Evolutionary conservation across 2,329 filamentous ascomycete genomes (phyloP), one percentile per base, ranked within the genome.

Genomic region (Beauveria caledonica): DNA sequence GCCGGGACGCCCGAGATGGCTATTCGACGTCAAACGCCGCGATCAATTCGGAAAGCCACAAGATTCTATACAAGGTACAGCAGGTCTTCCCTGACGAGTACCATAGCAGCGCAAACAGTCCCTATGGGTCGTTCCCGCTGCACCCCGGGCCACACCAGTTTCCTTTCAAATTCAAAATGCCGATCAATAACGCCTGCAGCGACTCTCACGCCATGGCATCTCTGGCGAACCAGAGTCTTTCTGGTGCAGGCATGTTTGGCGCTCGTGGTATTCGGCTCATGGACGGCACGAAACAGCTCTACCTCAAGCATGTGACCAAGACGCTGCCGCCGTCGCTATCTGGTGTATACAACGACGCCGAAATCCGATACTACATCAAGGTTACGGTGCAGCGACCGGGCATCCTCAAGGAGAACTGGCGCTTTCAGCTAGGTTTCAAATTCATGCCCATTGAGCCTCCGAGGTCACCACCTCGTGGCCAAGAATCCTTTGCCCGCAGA

Each of bases 361-460:
- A 96, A 73, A 92, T 97, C 62, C 84, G 87, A 66, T 99, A 99
- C 74, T 99, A 90, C 71, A 82, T 97, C 70, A 99, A 99, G 72
- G 91, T 89, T n/a, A 97, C 94, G 0, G 86, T 97, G 6, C 90
- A 92, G 68, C 81, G 92, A n/a, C 91, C 92, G 0, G 87, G 89
- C 15, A 81, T 97, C 62, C 90, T 95, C 74, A 93, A 93, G 70
- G 92, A 96, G 74, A 97, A 97, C 68, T 89, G 91, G 72, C 81
- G 92, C 21, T 79, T 80, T 64, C 77, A 83, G 63, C 69, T 80
- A 40, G 85, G 86, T 40, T 88, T 97, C 75, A 93, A 90, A 62
- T 94, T 99, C 71, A 80, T 97, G 42, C 94, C 94, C 5, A 93
- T 97, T 66, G 94, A 99, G 72, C 90, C 91, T 6, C 92, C 93